Evolutionary conservation across 805 yeast species (phyloP), one percentile per base, ranked within the genome.

Genomic region (Yarrowia sp.): DNA sequence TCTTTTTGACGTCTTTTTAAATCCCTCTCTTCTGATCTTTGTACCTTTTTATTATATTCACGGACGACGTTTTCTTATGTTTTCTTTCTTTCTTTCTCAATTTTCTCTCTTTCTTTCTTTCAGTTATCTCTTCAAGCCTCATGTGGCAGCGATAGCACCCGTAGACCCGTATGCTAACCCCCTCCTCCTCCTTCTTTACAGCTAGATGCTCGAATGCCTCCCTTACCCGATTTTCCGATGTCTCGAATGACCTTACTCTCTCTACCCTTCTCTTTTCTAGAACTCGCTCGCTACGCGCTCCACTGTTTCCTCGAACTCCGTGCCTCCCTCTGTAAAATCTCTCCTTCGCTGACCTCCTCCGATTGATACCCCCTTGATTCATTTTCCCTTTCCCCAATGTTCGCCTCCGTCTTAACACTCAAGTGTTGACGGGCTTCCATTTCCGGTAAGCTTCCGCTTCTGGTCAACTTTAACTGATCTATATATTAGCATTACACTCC

Each of bases 11-110:
- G 19, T 19, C 19, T 19, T 19, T 19, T 19, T 19, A 19, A 19
- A 19, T 19, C 19, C 19, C 19, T 19, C 19, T 19, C 19, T 19
- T 19, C 19, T 19, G 19, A 19, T 19, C 19, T 38, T 38, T 52
- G 43, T 52, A 38, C 19, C 36, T 7, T 38, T 14, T 16, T 35
- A 16, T 50, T 49, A 8, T 49, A 49, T 48, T 35, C 36, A 35
- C 38, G 58, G 58, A 52, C 58, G 58, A 52, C 58, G 58, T 36
- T 52, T 52, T 36, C 10, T 26, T 5, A 14, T 16, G 11, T 8
- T 35, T n/a, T 50, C 16, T 26, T 35, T 22, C 22, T 46, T 12
- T 46, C 22, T 46, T 12, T 46, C n/a, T 22, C 8, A 5, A 1
- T 32, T n/a, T 16, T n/a, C 16, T 16, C 32, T 15, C 8, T 36